Percentiles rank a stretch among this genome's conserved stretches.
These are phyloP conservation scores for Neurospora sp. DNA, from an alignment of 495 filamentous ascomycete species.

Conservation along the genomic window DNA sequence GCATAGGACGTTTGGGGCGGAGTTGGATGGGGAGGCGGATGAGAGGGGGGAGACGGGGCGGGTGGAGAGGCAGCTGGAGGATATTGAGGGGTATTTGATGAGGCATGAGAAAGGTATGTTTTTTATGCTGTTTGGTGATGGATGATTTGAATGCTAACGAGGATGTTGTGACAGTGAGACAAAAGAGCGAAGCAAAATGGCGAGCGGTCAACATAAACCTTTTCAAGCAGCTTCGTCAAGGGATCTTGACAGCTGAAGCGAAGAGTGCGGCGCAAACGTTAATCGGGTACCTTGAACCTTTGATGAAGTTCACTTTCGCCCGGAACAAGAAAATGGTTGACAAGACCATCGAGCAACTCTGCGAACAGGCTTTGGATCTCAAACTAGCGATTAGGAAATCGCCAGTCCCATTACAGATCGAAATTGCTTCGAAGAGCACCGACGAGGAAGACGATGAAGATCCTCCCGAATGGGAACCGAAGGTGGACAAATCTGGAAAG, in stretches of 20 bases:
- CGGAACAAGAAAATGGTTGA: not conserved
- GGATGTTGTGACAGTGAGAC: not conserved
- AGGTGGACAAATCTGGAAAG: not conserved
- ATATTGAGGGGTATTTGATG: not conserved
- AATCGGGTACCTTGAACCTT: not conserved
- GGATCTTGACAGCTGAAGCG: not conserved
- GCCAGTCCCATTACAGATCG: not conserved
- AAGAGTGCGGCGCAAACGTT: not conserved
- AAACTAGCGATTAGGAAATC: slow-evolving; percentile 6
- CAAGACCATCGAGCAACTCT: not conserved
- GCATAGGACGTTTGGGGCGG: slow-evolving; percentile 4
- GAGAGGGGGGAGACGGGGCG: not conserved
- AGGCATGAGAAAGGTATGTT: not conserved
- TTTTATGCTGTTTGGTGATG: not conserved
- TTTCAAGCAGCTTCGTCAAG: not conserved
- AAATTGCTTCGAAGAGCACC: not conserved
- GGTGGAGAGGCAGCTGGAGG: not conserved
- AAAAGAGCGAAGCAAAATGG: not conserved
- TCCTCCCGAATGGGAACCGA: slow-evolving; percentile 2
- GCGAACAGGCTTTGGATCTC: slow-evolving; percentile 6
- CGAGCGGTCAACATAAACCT: not conserved
- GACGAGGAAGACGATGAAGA: not conserved
- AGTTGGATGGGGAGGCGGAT: not conserved
- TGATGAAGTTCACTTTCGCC: not conserved
- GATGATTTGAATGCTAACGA: not conserved